Conservation (phyloP, 805 yeast species). For the Barnettozyma siamensis region DNA sequence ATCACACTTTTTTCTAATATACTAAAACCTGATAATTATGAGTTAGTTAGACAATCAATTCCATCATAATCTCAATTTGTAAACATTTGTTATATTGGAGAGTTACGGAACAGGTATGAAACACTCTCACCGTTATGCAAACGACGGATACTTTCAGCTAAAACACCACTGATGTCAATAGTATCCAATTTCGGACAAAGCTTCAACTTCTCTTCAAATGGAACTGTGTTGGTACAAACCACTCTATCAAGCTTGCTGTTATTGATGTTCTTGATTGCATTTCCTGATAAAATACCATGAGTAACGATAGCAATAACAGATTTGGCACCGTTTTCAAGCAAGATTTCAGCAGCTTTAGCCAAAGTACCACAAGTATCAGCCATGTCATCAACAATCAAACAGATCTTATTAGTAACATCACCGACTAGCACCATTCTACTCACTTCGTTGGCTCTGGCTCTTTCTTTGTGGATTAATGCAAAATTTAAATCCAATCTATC, state of each 20-base stretch:
- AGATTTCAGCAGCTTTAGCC: slow-evolving; percentile 74
- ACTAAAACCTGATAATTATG: no score
- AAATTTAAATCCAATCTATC: slow-evolving; percentile 74
- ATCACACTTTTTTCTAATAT: no score
- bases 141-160: slow-evolving; percentile 80
- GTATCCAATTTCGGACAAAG: slow-evolving; percentile 58
- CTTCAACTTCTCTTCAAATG: slow-evolving; percentile 58
- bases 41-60: no score
- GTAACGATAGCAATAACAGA: slow-evolving; percentile 78
- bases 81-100: slow-evolving; percentile 34
- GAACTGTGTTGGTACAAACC: slow-evolving; percentile 77
- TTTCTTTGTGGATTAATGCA: slow-evolving; percentile 80
- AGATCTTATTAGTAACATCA: slow-evolving; percentile 69
- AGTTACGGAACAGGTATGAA: slow-evolving; percentile 69
- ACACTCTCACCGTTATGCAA: slow-evolving; percentile 85
- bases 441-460: slow-evolving; percentile 79
- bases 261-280: slow-evolving; percentile 66
- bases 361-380: slow-evolving; percentile 88
- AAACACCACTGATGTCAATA: slow-evolving; percentile 65
- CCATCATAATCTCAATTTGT: background rate
- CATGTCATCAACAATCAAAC: slow-evolving; percentile 82
- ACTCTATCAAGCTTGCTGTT: slow-evolving; percentile 61
- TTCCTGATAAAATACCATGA: slow-evolving; percentile 73
- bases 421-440: slow-evolving; percentile 83
- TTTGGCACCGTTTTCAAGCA: slow-evolving; percentile 61